Evolutionary conservation across 257 asterid species (phyloP), one percentile per base, ranked within the genome.

Genomic region (Solanum chiquidenum): DNA sequence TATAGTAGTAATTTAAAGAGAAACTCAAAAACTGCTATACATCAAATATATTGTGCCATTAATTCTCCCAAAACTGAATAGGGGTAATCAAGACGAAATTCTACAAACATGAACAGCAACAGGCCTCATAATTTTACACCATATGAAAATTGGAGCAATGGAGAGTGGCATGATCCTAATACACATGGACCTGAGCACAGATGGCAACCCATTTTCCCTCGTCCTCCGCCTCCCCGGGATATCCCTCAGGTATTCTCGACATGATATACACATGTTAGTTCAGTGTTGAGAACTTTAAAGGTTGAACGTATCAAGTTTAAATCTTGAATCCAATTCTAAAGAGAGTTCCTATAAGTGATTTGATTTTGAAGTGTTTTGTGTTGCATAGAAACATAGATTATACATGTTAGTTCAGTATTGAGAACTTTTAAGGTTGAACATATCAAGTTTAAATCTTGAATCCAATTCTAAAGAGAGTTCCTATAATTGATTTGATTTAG

Each of bases 381-480:
- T 85, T 55, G 73, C 21, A 9, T 77, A 93, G 96, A 88, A 85
- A 20, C 77, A 13, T 75, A 40, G 20, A 23, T 46, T 46, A 46
- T 46, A 12, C 58, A 76, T 77, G 64, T 21, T 12, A 74, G 44
- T 55, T 86, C 42, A 72, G 23, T 16, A 13, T 1, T 74, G 12
- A 21, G 5, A 74, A 37, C 4, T 42, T 37, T 74, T 34, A 68
- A 21, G 49, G 5, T 74, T 20, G 20, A 37, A 37, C n/a, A 3
- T n/a, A 76, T 76, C 58, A 40, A 76, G 4, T 25, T 40, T 77
- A 27, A 44, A 27, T 44, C 38, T 0, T 79, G 66, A n/a, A 44
- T 77, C 60, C 0, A 2, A 25, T 5, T 29, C 29, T 25, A 64
- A 11, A 46, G 21, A 35, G 4, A 38, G 12, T 0, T 29, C 31